Evolutionary conservation across 2,329 filamentous ascomycete genomes (phyloP).

Genomic region (Xylariales sp.): DNA sequence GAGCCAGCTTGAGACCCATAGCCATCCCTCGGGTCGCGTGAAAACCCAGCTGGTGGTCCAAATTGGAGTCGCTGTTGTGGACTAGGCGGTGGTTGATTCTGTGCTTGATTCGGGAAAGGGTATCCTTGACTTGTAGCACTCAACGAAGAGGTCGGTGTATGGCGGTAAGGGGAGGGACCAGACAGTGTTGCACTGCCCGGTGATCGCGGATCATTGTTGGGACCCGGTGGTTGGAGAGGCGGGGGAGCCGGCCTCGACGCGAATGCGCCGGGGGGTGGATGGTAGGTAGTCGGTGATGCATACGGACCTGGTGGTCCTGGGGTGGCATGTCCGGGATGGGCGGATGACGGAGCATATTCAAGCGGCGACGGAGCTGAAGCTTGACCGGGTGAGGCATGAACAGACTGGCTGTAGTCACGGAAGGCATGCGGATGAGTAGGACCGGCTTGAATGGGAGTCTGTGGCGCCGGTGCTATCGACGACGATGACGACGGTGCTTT

Average conservation of each 20-base stretch:
- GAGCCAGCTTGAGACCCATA: slow-evolving; percentile 34
- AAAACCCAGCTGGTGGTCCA: slow-evolving; percentile 38
- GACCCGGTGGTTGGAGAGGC: slow-evolving; percentile 39
- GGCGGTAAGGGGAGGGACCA: slow-evolving; percentile 44
- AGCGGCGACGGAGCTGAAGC: slow-evolving; percentile 32
- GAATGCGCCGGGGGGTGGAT: slow-evolving; percentile 36
- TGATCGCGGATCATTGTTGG: slow-evolving; percentile 45
- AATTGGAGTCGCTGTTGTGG: slow-evolving; percentile 50
- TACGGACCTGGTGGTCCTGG: slow-evolving; percentile 31
- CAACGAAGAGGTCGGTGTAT: slow-evolving; percentile 42
- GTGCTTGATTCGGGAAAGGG: slow-evolving; percentile 39
- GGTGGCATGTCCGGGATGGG: slow-evolving; percentile 21
- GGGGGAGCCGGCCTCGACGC: slow-evolving; percentile 25
- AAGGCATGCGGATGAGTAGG: slow-evolving; percentile 40
- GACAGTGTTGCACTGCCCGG: slow-evolving; percentile 41
- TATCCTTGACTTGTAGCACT: slow-evolving; percentile 39
- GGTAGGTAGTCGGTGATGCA: slow-evolving; percentile 29
- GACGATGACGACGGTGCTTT: slow-evolving; percentile 19
- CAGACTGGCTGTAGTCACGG: slow-evolving; percentile 44
- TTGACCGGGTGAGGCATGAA: slow-evolving; percentile 38
- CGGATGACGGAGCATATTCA: slow-evolving; percentile 37
- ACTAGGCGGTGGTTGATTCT: slow-evolving; percentile 39
- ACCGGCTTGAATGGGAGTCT: slow-evolving; percentile 35
- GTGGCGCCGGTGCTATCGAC: slow-evolving; percentile 22
- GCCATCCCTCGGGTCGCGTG: slow-evolving; percentile 37